Base-by-base conservation (phyloP, 2,329 filamentous ascomycete genomes). In the Didymella exigua region DNA sequence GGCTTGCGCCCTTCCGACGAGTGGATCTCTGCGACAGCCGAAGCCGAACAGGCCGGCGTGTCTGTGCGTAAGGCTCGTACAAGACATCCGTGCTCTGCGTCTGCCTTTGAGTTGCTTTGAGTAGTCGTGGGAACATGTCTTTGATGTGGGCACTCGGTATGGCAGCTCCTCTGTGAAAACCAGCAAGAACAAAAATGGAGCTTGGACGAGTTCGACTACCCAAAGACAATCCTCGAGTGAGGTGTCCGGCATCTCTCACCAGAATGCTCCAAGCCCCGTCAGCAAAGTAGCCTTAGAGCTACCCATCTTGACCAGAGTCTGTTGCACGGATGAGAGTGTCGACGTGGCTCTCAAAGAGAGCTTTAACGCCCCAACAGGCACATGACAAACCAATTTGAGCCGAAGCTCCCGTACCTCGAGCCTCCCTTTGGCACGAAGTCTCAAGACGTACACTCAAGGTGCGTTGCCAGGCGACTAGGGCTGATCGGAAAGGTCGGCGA, bases 271-370 rank as follows among this genome's bases (percentile, higher is more conserved):
- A 74, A 56, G 60, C 54, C 46, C 58, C 61, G 60, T 63, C 64
- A 68, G 70, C 68, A 62, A 66, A 68, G 63, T 71, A 76, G 79
- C 74, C 75, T 52, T 70, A 72, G 73, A 82, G 82, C 82, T 83
- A 82, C 83, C 82, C 79, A 77, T 81, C 56, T 51, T 81, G 81
- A 87, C 83, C 86, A 85, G 79, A 86, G 84, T 84, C 82, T 83
- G 82, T 85, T 86, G 85, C 84, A 89, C 89, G 87, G 88, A 79
- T 82, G 81, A 76, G 77, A 77, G 75, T 76, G 82, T 86, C 84
- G 88, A 91, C 88, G 89, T 90, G 89, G 88, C 79, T 84, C 84
- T 86, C 86, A 75, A 79, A 77, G 84, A 88, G 84, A 84, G 79
- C 89, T 88, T 91, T 89, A 88, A 74, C 56, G 52, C 72, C 84